Evolutionary conservation across 176 grass and related monocot species (phyloP).

Genomic region (Hsuehochloa calcarea): DNA sequence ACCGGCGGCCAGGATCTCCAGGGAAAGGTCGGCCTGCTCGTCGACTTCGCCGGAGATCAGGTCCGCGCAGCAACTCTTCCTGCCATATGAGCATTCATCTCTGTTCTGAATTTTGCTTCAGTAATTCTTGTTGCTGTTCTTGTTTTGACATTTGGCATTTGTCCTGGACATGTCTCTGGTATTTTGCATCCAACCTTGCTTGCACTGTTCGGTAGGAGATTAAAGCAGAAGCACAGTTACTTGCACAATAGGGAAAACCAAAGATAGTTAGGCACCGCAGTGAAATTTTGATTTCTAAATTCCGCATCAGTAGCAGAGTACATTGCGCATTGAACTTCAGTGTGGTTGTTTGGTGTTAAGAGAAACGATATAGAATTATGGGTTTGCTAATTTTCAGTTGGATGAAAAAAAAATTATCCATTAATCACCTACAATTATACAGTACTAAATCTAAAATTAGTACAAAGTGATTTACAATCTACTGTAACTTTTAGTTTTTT

Average conservation of each 20-base stretch:
- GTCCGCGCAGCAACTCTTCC: slow-evolving; percentile 19
- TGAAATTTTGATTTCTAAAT: background rate
- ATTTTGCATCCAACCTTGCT: background rate
- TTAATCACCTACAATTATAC: too few species aligned
- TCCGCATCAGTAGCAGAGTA: background rate
- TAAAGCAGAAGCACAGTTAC: background rate
- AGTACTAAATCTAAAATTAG: too few species aligned
- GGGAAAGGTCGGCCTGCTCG: slow-evolving; percentile 31
- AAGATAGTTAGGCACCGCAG: background rate
- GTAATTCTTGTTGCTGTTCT: background rate
- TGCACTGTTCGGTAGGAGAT: background rate
- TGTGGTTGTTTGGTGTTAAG: background rate
- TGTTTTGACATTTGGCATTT: background rate
- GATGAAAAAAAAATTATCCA: too few species aligned
- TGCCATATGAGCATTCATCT: background rate
- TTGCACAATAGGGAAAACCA: slow-evolving; percentile 17
- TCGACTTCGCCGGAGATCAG: slow-evolving; percentile 87
- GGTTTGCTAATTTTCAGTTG: too few species aligned
- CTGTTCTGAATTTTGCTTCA: background rate
- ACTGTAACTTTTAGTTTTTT: too few species aligned
- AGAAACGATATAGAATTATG: background rate
- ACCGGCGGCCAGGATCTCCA: slow-evolving; percentile 60
- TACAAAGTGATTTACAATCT: too few species aligned
- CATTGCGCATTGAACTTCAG: background rate
- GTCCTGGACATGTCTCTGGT: background rate